Base-by-base conservation (phyloP, 202 grass and related monocot genomes). In the Miscanthus sacchariflorus region DNA sequence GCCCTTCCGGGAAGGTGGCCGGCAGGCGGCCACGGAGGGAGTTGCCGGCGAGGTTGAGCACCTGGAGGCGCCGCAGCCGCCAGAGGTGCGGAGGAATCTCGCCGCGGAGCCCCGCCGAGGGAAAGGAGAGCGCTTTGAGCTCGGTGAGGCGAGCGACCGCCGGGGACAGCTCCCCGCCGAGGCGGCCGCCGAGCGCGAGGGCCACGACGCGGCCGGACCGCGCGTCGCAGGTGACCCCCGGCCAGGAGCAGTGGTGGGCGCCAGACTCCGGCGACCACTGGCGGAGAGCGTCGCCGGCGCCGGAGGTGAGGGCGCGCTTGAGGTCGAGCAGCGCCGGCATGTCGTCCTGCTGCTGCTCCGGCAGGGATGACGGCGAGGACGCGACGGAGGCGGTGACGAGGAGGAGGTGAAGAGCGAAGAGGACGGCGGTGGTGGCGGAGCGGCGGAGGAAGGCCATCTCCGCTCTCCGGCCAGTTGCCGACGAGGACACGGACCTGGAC, bases 1-100 rank as follows among this genome's bases (percentile, higher is more conserved):
- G 64, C 33, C 80, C 63, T 14, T 77, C 71, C 8, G 95, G 90
- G 58, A 95, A 91, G 71, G 76, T 33, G 43, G 59, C 75, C 54
- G 95, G 95, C 23, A 98, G 86, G 63, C 71, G 42, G 49, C 93
- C 93, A 6, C 63, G 90, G 68, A 98, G 76, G 39, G 75, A 84
- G 79, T 92, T 95, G 18, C 89, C 91, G 25, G 91, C 83, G 40
- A 98, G 93, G 91, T 94, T 85, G 74, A 98, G 65, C 48, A 86
- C 49, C 86, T 95, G 82, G 18, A 95, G 91, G 54, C 69, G 91
- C 88, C 63, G 88, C 69, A 98, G 79, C 33, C 78, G 70, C 93
- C 88, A 98, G 28, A 95, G 43, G 59, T 82, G 90, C 13, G n/a
- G 58, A 39, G 95, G 95, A 44, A 98, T 82, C 78, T 83, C 90